Conservation (phyloP, 257 asterid genomes). For the Nicotiana otophora region DNA sequence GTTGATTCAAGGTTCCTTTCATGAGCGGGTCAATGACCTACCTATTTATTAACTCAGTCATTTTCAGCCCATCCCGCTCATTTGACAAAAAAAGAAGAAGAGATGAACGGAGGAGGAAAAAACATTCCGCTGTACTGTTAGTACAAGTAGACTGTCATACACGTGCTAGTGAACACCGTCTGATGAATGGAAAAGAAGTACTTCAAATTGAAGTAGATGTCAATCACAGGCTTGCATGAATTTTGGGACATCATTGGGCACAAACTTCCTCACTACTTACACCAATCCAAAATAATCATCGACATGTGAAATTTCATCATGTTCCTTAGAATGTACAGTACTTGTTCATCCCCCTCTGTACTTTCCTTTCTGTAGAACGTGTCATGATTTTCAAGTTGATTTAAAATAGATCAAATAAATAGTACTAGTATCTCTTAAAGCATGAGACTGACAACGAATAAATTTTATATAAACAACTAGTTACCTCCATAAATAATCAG, state of each 20-base stretch:
- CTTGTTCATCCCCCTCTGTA: not conserved
- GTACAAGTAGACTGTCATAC: not conserved
- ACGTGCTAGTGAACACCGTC: constrained; percentile 2
- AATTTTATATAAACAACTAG: not conserved
- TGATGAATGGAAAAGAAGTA: not conserved
- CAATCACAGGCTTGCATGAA: not conserved
- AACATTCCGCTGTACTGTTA: not conserved
- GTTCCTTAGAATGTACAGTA: not conserved
- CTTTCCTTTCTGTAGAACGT: not conserved
- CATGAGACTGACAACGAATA: not conserved
- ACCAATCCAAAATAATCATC: constrained; percentile 1
- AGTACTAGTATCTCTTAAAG: too few species aligned
- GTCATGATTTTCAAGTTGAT: not conserved
- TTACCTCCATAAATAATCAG: not conserved
- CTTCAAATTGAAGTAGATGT: not conserved
- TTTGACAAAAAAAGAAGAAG: too few species aligned
- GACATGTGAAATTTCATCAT: not conserved
- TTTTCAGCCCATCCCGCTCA: too few species aligned
- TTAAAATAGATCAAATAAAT: too few species aligned
- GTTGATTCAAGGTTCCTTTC: too few species aligned
- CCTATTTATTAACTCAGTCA: too few species aligned
- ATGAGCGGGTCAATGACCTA: too few species aligned
- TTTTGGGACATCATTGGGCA: not conserved
- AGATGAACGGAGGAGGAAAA: not conserved
- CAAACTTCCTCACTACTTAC: not conserved